Evolutionary conservation across 805 yeast genomes (phyloP).

Genomic region (Candida ipomoeae): DNA sequence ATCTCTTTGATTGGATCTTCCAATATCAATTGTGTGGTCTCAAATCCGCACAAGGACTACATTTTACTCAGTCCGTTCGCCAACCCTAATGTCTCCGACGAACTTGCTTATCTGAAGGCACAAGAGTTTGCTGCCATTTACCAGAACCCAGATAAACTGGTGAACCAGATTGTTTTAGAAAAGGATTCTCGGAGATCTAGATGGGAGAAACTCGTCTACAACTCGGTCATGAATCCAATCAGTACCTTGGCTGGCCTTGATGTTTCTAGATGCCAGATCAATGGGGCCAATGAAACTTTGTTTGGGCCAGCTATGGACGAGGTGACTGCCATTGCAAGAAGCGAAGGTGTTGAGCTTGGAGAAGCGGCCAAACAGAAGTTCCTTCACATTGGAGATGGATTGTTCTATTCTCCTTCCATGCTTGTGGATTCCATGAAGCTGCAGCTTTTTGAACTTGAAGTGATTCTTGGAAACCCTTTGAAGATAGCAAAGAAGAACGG

Average conservation of each 20-base stretch:
- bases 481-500: constrained; percentile 16
- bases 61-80: constrained; percentile 52
- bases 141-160: constrained; percentile 22
- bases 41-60: constrained; percentile 50
- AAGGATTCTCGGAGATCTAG: constrained; percentile 29
- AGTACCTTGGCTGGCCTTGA: constrained; percentile 34
- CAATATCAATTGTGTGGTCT: constrained; percentile 43
- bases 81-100: constrained; percentile 15
- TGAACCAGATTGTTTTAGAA: constrained; percentile 26
- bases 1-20: constrained; percentile 62
- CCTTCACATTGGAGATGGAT: constrained; percentile 44
- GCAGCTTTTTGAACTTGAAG: constrained; percentile 68
- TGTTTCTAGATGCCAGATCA: constrained; percentile 34
- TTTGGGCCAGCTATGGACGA: constrained; percentile 64
- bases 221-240: constrained; percentile 33
- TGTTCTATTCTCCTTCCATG: constrained; percentile 65
- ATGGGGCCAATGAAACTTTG: constrained; percentile 26
- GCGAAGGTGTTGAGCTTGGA: constrained; percentile 59
- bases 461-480: constrained; percentile 64
- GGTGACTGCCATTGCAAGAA: constrained; percentile 58
- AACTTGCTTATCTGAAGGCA: constrained; percentile 15
- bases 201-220: constrained; percentile 39
- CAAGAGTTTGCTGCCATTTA: constrained; percentile 26
- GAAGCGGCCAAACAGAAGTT: constrained; percentile 45
- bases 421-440: constrained; percentile 61